Evolutionary conservation across 2,329 filamentous ascomycete genomes (phyloP), one percentile per base, ranked within the genome.

Genomic region (Peltaster fructicola): DNA sequence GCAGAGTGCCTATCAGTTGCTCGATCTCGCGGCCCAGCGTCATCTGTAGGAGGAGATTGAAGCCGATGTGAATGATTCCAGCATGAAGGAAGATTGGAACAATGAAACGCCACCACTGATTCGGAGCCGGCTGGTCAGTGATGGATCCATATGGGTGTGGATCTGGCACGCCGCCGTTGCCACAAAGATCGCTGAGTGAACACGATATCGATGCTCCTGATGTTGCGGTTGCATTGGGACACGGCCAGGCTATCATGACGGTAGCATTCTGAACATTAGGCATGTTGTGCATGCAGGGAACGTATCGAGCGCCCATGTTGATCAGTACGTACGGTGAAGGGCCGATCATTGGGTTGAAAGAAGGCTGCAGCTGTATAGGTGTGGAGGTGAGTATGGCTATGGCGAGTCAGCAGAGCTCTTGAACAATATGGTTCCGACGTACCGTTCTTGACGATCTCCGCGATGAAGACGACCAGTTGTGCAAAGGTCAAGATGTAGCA

Each of bases 71-170:
- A 34, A 98, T 74, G 28, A 98, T 55, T 8, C 88, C 88, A 2
- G 81, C 82, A 44, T 98, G 88, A 41, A 98, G 59, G 56, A 98
- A 98, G 33, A 98, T 93, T 18, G 88, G 85, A 2, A 75, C 58
- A 44, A 98, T 93, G 57, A 98, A 95, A 32, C 88, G 77, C 54
- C 68, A 98, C 88, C 88, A 98, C 50, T 98, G 88, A 46, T 95
- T 73, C 1, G 88, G 88, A 32, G 68, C 63, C 2, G 74, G 58
- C 7, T 50, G 47, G 31, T 73, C 61, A 38, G 69, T 63, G 25
- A 65, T 44, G 20, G 54, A 50, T 20, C 58, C 56, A 14, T 47
- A 47, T 10, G 48, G 39, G 3, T 58, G 44, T 6, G 78, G 76
- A 35, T 82, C 67, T 1, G 71, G 73, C 5, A 82, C 72, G 31